Evolutionary conservation across 1,139 yeast species (phyloP).

Genomic region (Eremothecium coryli): DNA sequence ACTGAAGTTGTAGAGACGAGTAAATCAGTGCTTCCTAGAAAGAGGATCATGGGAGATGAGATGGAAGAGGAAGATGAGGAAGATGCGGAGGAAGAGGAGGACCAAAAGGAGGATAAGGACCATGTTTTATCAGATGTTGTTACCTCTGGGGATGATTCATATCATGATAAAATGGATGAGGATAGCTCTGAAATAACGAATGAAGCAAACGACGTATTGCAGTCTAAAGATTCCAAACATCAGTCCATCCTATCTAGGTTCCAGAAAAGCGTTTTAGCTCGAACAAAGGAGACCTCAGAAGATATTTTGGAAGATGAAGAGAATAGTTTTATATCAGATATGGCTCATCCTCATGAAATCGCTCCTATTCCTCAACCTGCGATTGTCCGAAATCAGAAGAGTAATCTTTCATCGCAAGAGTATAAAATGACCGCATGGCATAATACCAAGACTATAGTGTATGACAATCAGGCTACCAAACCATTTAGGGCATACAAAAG

Average conservation of each 20-base stretch:
- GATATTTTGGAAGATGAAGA: constrained; percentile 22
- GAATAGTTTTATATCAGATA: too few relatives aligned
- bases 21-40: constrained; percentile 17
- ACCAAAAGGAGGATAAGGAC: constrained; percentile 11
- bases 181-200: constrained; percentile 11
- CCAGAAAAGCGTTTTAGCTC: constrained; percentile 30
- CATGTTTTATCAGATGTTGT: constrained; percentile 1
- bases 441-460: constrained; percentile 29
- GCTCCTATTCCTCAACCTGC: constrained; percentile 81
- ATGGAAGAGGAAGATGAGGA: constrained; percentile 6
- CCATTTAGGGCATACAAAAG: constrained; percentile 18
- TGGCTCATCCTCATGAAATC: too few relatives aligned
- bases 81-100: constrained; percentile 11
- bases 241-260: constrained; percentile 37
- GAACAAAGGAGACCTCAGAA: constrained; percentile 19
- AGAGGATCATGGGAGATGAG: constrained; percentile 13
- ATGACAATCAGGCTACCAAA: constrained; percentile 23
- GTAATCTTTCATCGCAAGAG: constrained; percentile 30
- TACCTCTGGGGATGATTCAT: constrained; percentile 8
- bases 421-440: constrained; percentile 27
- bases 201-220: constrained; percentile 14
- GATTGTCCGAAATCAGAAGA: constrained; percentile 26
- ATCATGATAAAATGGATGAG: constrained; percentile 8
- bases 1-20: constrained; percentile 10
- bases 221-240: constrained; percentile 24